phyloP scores from a whole-genome alignment of 2,329 filamentous ascomycete genomes.

The Geosmithia morbida region DNA sequence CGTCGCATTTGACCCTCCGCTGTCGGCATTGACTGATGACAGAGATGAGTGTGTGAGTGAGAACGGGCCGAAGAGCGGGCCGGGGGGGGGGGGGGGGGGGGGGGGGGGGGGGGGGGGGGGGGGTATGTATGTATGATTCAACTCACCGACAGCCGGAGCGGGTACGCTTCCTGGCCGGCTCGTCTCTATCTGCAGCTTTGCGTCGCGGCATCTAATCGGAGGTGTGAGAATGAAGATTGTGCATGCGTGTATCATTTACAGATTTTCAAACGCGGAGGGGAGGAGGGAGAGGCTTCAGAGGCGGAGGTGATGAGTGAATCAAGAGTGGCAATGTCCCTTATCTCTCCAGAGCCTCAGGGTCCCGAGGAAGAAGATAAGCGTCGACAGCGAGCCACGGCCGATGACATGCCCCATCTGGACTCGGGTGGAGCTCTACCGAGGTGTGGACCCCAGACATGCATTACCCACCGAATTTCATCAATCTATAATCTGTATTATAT shows the following conservation, averaged over 20 bases:
- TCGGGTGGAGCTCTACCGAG: neutral
- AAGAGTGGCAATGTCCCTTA: neutral
- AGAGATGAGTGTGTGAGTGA: no score
- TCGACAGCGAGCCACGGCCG: no score
- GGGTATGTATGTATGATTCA: no score
- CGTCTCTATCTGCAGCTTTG: constrained; percentile 1
- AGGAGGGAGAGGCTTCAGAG: neutral
- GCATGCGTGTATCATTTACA: no score
- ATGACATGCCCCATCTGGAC: neutral
- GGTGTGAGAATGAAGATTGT: neutral
- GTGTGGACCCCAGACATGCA: no score
- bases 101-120: no score
- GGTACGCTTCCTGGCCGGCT: neutral
- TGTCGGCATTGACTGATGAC: constrained; percentile 4
- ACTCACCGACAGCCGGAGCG: constrained; percentile 4
- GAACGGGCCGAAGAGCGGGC: no score
- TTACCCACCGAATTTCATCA: no score
- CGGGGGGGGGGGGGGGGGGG: no score
- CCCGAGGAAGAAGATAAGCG: neutral
- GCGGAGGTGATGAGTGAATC: neutral
- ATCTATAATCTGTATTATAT: no score
- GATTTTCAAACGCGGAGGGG: no score
- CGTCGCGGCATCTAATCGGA: constrained; percentile 3
- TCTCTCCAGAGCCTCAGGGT: neutral
- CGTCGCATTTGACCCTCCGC: constrained; percentile 5